Percentiles rank a stretch among this genome's conserved stretches.
phyloP scores from a whole-genome alignment of 1,284 basidiomycete genomes.

The Inonotus hispidus region DNA sequence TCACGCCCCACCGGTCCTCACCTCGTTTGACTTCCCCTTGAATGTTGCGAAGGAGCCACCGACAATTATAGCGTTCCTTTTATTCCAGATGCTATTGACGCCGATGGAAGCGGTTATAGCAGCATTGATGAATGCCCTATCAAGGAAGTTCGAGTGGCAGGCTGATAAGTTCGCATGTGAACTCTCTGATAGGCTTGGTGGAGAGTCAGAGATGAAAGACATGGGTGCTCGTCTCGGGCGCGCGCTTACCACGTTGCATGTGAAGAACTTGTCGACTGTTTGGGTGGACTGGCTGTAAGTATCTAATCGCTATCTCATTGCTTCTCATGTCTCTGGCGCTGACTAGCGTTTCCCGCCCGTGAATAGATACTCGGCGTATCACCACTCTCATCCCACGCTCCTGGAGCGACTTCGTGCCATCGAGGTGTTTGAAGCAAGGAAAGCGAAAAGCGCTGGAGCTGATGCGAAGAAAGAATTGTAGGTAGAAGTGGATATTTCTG shows the following conservation, averaged over 20 bases:
- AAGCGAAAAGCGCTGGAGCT: conserved; percentile 19
- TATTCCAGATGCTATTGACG: conserved; percentile 85
- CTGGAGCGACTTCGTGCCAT: conserved; percentile 81
- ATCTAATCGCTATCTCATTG: conserved; percentile 7
- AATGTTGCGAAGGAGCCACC: conserved; percentile 65
- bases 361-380: conserved; percentile 79
- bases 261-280: conserved; percentile 86
- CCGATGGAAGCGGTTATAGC: conserved; percentile 78
- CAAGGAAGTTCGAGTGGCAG: conserved; percentile 84
- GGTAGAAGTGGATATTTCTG: neutral
- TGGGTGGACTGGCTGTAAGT: conserved; percentile 87
- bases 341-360: neutral
- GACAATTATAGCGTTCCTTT: conserved; percentile 82
- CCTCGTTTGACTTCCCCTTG: conserved; percentile 82
- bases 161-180: conserved; percentile 81
- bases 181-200: conserved; percentile 38
- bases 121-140: conserved; percentile 76
- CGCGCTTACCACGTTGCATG: conserved; percentile 79
- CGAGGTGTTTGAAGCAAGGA: conserved; percentile 47
- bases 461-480: conserved; percentile 24
- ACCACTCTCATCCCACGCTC: conserved; percentile 89
- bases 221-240: conserved; percentile 77
- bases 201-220: conserved; percentile 47
- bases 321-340: neutral
- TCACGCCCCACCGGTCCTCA: conserved; percentile 76